phyloP scores from a whole-genome alignment of 2,329 filamentous ascomycete genomes.

The Tricladium varicosporioides region DNA sequence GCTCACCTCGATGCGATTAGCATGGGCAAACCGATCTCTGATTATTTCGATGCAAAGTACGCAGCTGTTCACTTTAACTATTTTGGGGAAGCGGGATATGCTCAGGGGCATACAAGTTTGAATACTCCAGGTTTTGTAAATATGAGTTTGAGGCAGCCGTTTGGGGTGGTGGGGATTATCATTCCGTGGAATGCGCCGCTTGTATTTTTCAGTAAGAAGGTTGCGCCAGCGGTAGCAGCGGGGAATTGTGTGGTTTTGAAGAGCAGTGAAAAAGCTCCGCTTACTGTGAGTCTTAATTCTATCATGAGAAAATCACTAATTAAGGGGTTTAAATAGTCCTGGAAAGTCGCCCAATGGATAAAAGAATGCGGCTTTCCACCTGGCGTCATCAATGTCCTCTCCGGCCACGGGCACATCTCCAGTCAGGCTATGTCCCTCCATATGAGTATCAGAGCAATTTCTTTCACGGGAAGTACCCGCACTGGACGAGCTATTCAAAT shows the following conservation, averaged over 20 bases:
- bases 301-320: no score
- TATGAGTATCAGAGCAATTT: slow-evolving; percentile 39
- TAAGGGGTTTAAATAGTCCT: slow-evolving; percentile 40
- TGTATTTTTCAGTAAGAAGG: slow-evolving; percentile 49
- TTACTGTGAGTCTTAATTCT: slow-evolving; percentile 50
- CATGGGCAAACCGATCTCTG: slow-evolving; percentile 36
- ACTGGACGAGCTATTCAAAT: slow-evolving; percentile 73
- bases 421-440: slow-evolving; percentile 32
- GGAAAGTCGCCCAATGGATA: slow-evolving; percentile 38
- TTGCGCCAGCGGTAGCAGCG: slow-evolving; percentile 57
- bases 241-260: slow-evolving; percentile 49
- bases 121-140: slow-evolving; percentile 44
- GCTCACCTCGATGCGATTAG: slow-evolving; percentile 37
- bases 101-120: slow-evolving; percentile 36
- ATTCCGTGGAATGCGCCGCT: slow-evolving; percentile 57
- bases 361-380: slow-evolving; percentile 32
- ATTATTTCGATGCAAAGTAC: slow-evolving; percentile 27
- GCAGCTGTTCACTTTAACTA: slow-evolving; percentile 40
- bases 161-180: slow-evolving; percentile 46
- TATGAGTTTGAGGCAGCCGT: slow-evolving; percentile 61
- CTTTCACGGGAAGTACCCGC: slow-evolving; percentile 71
- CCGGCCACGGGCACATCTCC: slow-evolving; percentile 37
- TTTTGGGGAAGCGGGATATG: slow-evolving; percentile 43
- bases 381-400: slow-evolving; percentile 40
- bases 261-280: slow-evolving; percentile 44